Evolutionary conservation across 2,329 filamentous ascomycete species (phyloP), one percentile per base, ranked within the genome.

Genomic region (Thermochaetoides dissita): DNA sequence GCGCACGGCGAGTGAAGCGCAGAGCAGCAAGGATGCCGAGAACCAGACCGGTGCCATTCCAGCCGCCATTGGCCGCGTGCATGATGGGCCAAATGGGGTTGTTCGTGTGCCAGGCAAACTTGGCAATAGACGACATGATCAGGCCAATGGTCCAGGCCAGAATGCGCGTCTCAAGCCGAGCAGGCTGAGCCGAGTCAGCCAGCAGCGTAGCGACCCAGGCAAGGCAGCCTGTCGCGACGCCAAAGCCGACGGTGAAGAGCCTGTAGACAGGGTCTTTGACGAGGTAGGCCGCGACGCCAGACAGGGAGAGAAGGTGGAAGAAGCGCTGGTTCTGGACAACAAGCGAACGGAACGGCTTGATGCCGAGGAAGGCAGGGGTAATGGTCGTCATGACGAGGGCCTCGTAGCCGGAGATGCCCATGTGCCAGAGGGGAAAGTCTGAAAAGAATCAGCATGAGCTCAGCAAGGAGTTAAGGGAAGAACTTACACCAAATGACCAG

Each of bases 321-420:
- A 77, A 56, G 30, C 81, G 78, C 48, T 83, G 66, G 55, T 93
- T 80, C 46, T 72, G 76, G 40, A 81, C 64, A 8, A 84, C 71
- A 10, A 84, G 59, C 34, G 72, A 73, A 46, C 86, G 81, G 11
- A 95, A 46, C 1, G 79, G 67, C 37, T 71, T 71, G 48, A 87
- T 80, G 17, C 71, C 78, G 36, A 98, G 76, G 12, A 96, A 61
- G 34, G 88, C 68, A 0, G 91, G 91, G 5, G 88, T 84, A 40
- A 89, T 62, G 3, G 85, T 89, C 39, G 74, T 76, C 77, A 96
- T 81, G 55, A 98, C 80, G 51, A 94, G 71, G 36, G 79, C 81
- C 63, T 98, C 91, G 57, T 91, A 98, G 48, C 91, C 91, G 4
- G 89, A 96, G 46, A 98, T 93, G 29, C 91, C 91, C 91, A 98